phyloP scores from a whole-genome alignment of 139 green algal genomes.

The Choricystis sp. region DNA sequence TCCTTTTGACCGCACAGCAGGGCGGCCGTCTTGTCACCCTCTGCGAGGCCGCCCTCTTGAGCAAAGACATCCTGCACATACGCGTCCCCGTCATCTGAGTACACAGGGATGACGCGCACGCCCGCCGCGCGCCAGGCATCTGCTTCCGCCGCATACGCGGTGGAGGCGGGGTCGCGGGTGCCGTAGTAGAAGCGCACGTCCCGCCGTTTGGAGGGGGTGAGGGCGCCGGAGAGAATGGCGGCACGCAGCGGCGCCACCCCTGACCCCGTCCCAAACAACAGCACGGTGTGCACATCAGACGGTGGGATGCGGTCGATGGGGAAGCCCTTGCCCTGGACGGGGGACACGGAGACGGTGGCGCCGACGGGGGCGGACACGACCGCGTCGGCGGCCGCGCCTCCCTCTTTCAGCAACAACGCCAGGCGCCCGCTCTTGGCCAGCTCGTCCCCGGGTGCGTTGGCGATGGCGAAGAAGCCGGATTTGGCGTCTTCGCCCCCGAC shows the following conservation, averaged over 20 bases:
- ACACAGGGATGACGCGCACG: constrained; percentile 45
- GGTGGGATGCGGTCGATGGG: constrained; percentile 52
- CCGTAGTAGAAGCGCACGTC: constrained; percentile 65
- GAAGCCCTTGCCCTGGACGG: constrained; percentile 76
- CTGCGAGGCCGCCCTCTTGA: constrained; percentile 6
- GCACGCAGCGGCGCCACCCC: constrained; percentile 57
- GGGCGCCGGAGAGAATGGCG: constrained; percentile 47
- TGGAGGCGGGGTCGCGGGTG: constrained; percentile 17
- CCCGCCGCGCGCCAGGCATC: constrained; percentile 40
- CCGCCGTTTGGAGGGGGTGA: constrained; percentile 24
- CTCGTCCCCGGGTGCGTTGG: constrained; percentile 55
- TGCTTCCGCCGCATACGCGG: constrained; percentile 27
- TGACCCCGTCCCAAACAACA: constrained; percentile 63
- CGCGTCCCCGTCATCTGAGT: constrained; percentile 19
- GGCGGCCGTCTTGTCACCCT: constrained; percentile 24
- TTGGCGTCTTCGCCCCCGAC: constrained; percentile 50
- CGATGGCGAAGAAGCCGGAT: constrained; percentile 80
- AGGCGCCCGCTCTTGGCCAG: constrained; percentile 19
- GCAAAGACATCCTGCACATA: constrained; percentile 67
- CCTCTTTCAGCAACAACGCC: constrained; percentile 51
- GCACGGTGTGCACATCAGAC: constrained; percentile 29
- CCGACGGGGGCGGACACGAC: constrained; percentile 15
- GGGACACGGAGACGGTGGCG: neutral
- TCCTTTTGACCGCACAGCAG: constrained; percentile 78
- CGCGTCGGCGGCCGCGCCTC: constrained; percentile 32